Percentiles rank a stretch among this genome's conserved stretches.
Conservation (phyloP, 306 rosid genomes). For the Prunus davidiana region DNA sequence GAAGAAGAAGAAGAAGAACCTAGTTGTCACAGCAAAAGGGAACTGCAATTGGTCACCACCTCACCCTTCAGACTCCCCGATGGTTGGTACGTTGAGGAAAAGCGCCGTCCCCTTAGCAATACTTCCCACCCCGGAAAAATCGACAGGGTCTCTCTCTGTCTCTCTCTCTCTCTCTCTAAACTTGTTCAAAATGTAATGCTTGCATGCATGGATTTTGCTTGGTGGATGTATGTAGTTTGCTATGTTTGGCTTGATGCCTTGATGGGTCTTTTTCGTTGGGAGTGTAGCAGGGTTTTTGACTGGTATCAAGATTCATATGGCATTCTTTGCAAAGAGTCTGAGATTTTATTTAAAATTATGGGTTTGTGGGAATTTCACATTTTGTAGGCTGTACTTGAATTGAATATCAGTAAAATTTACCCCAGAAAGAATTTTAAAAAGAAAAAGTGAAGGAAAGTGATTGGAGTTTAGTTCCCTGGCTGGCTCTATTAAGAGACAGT, state of each 20-base stretch:
- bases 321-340: neutral
- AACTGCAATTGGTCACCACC: constrained; percentile 19
- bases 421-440: too few relatives aligned
- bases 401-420: neutral
- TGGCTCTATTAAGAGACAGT: neutral
- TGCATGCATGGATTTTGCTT: constrained; percentile 14
- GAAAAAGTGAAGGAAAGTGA: neutral
- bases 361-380: neutral
- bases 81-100: constrained; percentile 46
- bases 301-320: neutral
- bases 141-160: constrained; percentile 33
- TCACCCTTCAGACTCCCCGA: constrained; percentile 40
- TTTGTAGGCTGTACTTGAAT: neutral
- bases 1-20: constrained; percentile 1
- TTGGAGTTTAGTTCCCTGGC: neutral
- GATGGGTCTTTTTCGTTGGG: neutral
- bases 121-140: neutral
- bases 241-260: neutral
- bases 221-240: neutral
- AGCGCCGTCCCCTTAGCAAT: constrained; percentile 22
- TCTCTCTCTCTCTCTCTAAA: neutral
- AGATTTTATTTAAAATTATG: neutral
- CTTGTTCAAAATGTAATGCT: neutral
- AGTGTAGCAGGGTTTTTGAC: neutral
- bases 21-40: neutral